A percentile compares a stretch with the other conserved stretches of the same genome.
phyloP scores from a whole-genome alignment of 805 yeast species.

The Kazachstania viticola region DNA sequence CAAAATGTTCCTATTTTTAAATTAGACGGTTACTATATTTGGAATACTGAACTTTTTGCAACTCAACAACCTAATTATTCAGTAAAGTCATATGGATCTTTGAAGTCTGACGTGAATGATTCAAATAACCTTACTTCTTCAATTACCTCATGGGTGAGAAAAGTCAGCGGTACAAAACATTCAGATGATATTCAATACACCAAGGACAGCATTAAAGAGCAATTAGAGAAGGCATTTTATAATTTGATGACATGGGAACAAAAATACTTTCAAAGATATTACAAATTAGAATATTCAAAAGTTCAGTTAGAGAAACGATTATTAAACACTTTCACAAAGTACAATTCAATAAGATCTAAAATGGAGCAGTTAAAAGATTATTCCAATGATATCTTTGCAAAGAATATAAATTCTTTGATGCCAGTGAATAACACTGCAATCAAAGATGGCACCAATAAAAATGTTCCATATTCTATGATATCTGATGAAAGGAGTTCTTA shows the following conservation, averaged over 20 bases:
- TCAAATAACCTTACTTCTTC: not conserved
- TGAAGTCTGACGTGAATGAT: conserved; percentile 4
- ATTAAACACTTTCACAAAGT: conserved; percentile 2
- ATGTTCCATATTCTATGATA: not conserved
- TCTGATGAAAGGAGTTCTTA: no score
- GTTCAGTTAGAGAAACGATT: conserved; percentile 9
- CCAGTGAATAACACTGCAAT: no score
- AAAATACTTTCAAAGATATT: conserved; percentile 4
- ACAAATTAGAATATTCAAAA: conserved; percentile 9
- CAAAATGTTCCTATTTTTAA: conserved; percentile 2
- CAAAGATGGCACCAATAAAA: conserved; percentile 1
- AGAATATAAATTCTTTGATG: not conserved
- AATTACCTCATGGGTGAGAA: conserved; percentile 5
- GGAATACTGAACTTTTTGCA: conserved; percentile 6
- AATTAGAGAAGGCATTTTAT: conserved; percentile 6
- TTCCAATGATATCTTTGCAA: no score
- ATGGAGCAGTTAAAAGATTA: no score
- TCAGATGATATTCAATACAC: not conserved
- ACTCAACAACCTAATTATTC: not conserved
- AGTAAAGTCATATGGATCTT: conserved; percentile 15
- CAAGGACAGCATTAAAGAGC: conserved; percentile 1
- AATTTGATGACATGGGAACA: conserved; percentile 9
- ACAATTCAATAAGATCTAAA: no score
- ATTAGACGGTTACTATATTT: conserved; percentile 6
- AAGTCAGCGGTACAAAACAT: conserved; percentile 5